Percentiles rank a stretch among this genome's conserved stretches.
phyloP scores from a whole-genome alignment of 2,329 filamentous ascomycete species.

The Amauroascus verrucosus region DNA sequence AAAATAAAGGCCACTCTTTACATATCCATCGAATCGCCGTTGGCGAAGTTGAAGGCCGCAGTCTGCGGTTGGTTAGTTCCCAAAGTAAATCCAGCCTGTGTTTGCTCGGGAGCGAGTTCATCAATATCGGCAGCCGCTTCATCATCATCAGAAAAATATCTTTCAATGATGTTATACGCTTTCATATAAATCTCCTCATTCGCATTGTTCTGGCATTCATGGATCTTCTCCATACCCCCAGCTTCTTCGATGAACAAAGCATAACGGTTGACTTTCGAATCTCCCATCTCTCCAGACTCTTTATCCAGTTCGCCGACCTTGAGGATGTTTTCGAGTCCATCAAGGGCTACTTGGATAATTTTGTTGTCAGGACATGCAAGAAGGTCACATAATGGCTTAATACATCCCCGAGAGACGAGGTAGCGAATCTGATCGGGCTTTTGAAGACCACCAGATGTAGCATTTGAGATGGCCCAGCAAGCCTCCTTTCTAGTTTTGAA shows the following conservation, averaged over 20 bases:
- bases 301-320: slow-evolving; percentile 99
- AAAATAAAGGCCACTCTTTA: slow-evolving; percentile 32
- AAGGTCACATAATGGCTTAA: slow-evolving; percentile 92
- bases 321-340: slow-evolving; percentile 96
- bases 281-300: slow-evolving; percentile 54
- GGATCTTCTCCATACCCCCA: slow-evolving; percentile 99
- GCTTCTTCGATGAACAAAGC: slow-evolving; percentile 98
- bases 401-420: slow-evolving; percentile 84
- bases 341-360: slow-evolving; percentile 97
- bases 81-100: slow-evolving; percentile 64
- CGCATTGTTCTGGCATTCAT: slow-evolving; percentile 99
- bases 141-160: slow-evolving; percentile 99
- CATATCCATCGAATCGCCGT: slow-evolving; percentile 66
- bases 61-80: slow-evolving; percentile 53
- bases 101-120: slow-evolving; percentile 62
- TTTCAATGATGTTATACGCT: slow-evolving; percentile 99
- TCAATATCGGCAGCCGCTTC: slow-evolving; percentile 68
- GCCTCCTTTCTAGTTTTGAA: slow-evolving; percentile 99
- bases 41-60: slow-evolving; percentile 87
- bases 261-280: slow-evolving; percentile 70
- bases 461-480: slow-evolving; percentile 99
- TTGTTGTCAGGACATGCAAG: slow-evolving; percentile 97
- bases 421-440: slow-evolving; percentile 98
- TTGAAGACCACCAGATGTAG: slow-evolving; percentile 91
- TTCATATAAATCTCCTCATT: slow-evolving; percentile 99